Evolutionary conservation across 2,329 filamentous ascomycete genomes (phyloP).

Genomic region (Epichloe bromicola): DNA sequence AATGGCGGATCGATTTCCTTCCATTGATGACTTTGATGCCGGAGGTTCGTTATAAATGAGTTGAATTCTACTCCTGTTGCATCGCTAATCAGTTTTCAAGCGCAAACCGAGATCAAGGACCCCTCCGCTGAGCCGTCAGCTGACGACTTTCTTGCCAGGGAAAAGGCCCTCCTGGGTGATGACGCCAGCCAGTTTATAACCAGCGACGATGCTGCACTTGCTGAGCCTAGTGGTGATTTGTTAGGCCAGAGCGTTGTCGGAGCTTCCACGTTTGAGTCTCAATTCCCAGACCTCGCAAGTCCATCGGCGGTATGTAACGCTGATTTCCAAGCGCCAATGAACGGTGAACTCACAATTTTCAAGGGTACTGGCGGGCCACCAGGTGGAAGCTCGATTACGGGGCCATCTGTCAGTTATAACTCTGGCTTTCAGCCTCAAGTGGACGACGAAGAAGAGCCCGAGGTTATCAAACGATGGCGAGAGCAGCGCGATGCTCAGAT

Average conservation of each 20-base stretch:
- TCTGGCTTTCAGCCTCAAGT: conserved; percentile 46
- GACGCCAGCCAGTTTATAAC: conserved; percentile 86
- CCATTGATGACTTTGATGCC: conserved; percentile 64
- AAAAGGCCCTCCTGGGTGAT: conserved; percentile 81
- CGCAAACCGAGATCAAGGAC: conserved; percentile 52
- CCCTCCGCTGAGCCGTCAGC: conserved; percentile 46
- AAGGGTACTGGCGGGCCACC: conserved; percentile 19
- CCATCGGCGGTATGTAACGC: conserved; percentile 20
- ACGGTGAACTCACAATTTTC: neutral
- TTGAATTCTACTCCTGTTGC: conserved; percentile 11
- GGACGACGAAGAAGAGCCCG: conserved; percentile 68
- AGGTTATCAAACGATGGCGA: conserved; percentile 85
- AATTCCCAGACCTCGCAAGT: conserved; percentile 66
- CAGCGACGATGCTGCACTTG: conserved; percentile 54
- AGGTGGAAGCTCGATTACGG: conserved; percentile 48
- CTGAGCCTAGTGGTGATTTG: conserved; percentile 55
- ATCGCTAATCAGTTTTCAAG: conserved; percentile 26
- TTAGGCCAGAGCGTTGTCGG: conserved; percentile 51
- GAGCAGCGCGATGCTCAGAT: conserved; percentile 75
- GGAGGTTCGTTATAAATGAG: conserved; percentile 32
- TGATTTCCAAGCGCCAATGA: neutral
- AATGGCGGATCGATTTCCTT: conserved; percentile 72
- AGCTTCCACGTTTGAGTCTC: conserved; percentile 59
- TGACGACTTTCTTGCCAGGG: conserved; percentile 81
- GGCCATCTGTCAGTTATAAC: conserved; percentile 49